phyloP scores from a whole-genome alignment of 2,329 filamentous ascomycete species.

The Diaporthe sp. region DNA sequence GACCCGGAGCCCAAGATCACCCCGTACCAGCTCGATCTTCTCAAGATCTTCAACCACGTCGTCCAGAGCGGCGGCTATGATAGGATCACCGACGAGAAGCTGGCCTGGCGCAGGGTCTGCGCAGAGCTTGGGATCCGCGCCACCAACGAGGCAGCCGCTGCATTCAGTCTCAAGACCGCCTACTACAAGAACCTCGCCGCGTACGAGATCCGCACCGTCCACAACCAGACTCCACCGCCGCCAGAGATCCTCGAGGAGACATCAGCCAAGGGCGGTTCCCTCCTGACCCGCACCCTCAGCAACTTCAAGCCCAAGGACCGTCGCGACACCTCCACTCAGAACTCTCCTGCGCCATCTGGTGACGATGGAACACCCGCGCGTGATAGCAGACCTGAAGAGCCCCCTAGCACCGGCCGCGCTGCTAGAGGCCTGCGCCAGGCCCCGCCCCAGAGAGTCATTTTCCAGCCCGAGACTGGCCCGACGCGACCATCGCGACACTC shows the following conservation, averaged over 20 bases:
- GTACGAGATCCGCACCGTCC: slow-evolving; percentile 85
- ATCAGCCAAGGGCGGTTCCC: slow-evolving; percentile 84
- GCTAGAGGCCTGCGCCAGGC: slow-evolving; percentile 81
- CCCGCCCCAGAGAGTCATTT: slow-evolving; percentile 87
- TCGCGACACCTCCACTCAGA: slow-evolving; percentile 66
- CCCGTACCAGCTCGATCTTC: slow-evolving; percentile 80
- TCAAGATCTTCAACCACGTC: slow-evolving; percentile 84
- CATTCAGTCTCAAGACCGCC: slow-evolving; percentile 87
- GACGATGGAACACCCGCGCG: slow-evolving; percentile 72
- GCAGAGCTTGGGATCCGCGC: slow-evolving; percentile 82
- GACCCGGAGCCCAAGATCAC: slow-evolving; percentile 88
- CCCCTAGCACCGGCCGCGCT: slow-evolving; percentile 67
- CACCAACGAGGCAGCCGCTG: slow-evolving; percentile 83
- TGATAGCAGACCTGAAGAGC: slow-evolving; percentile 65
- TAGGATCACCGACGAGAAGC: slow-evolving; percentile 84
- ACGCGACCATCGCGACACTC: slow-evolving; percentile 74
- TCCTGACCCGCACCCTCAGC: slow-evolving; percentile 84
- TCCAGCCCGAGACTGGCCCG: slow-evolving; percentile 82
- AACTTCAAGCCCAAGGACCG: slow-evolving; percentile 73
- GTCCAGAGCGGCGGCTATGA: slow-evolving; percentile 87
- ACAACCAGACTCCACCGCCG: slow-evolving; percentile 85
- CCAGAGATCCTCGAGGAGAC: slow-evolving; percentile 91
- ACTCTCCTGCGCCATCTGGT: slow-evolving; percentile 70
- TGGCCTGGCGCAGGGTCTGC: slow-evolving; percentile 87
- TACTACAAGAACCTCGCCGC: slow-evolving; percentile 93